Conservation (phyloP, 352 stramenopile species). For the Globisporangium uncinulatum region DNA sequence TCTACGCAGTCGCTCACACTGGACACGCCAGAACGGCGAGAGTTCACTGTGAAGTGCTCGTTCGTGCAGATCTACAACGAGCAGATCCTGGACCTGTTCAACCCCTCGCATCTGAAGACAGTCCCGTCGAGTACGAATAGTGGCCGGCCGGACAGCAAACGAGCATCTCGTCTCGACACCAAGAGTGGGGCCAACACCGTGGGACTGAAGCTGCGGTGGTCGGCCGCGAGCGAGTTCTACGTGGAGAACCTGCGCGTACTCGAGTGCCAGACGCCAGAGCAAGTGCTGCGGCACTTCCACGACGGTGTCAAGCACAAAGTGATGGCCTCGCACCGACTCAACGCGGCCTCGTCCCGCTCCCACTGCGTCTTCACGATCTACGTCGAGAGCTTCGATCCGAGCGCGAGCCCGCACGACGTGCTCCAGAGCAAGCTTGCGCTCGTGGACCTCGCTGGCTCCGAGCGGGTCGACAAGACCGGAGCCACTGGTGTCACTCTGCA, state of each 20-base stretch:
- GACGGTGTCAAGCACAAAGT: slow-evolving; percentile 56
- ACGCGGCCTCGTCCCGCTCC: slow-evolving; percentile 43
- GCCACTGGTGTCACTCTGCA: slow-evolving; percentile 44
- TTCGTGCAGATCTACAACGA: slow-evolving; percentile 93
- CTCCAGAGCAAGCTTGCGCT: slow-evolving; percentile 47
- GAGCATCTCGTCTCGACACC: background rate
- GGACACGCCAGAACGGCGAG: slow-evolving; percentile 12
- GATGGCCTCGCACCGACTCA: slow-evolving; percentile 54
- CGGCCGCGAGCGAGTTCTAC: slow-evolving; percentile 45
- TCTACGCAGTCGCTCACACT: slow-evolving; percentile 6
- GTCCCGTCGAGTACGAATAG: background rate
- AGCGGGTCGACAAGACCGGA: slow-evolving; percentile 54
- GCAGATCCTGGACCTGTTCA: slow-evolving; percentile 59
- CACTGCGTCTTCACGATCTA: slow-evolving; percentile 57
- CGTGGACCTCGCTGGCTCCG: slow-evolving; percentile 58
- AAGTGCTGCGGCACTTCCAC: slow-evolving; percentile 45
- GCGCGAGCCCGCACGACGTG: slow-evolving; percentile 25
- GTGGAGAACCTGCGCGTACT: slow-evolving; percentile 45
- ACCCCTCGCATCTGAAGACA: slow-evolving; percentile 27
- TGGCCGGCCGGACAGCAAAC: background rate
- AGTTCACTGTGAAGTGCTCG: slow-evolving; percentile 55
- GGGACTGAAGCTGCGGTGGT: slow-evolving; percentile 44
- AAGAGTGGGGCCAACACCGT: background rate
- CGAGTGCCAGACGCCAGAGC: slow-evolving; percentile 32
- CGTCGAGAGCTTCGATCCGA: slow-evolving; percentile 38